phyloP scores from a whole-genome alignment of 768 basidiomycete species.

The Mycena filopes region DNA sequence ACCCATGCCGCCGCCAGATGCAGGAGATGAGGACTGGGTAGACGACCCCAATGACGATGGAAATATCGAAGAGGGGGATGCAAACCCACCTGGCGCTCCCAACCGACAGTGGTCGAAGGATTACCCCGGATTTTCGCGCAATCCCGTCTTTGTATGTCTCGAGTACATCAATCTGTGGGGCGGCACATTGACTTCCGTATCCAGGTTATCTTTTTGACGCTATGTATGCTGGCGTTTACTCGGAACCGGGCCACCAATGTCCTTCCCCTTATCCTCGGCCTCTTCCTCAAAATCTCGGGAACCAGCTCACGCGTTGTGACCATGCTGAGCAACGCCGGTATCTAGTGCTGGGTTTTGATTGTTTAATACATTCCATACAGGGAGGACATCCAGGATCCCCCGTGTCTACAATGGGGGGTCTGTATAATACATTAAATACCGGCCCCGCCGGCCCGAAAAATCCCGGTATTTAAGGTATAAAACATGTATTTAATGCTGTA shows the following conservation, averaged over 20 bases:
- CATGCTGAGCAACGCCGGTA: constrained; percentile 40
- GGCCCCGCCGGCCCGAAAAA: constrained; percentile 1
- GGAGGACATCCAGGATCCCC: not conserved
- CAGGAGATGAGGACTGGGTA: not conserved
- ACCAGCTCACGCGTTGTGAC: constrained; percentile 40
- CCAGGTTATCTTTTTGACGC: constrained; percentile 24
- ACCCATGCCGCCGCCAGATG: not conserved
- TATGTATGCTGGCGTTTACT: no score
- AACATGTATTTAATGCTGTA: no score
- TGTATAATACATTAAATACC: constrained; percentile 9
- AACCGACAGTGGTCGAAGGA: not conserved
- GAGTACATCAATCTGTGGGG: not conserved
- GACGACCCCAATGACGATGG: constrained; percentile 19
- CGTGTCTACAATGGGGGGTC: not conserved
- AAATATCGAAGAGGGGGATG: not conserved
- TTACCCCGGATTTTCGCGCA: constrained; percentile 32
- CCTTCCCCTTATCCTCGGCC: constrained; percentile 39
- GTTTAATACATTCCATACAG: not conserved
- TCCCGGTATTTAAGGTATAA: no score
- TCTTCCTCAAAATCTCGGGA: constrained; percentile 44
- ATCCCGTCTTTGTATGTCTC: constrained; percentile 33
- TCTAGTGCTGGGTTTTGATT: constrained; percentile 13
- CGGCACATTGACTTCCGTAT: not conserved
- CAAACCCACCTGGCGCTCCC: not conserved
- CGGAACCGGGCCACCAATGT: constrained; percentile 43